Base-by-base conservation (phyloP, 176 grass and related monocot species). In the Rhynchospora tenuis region DNA sequence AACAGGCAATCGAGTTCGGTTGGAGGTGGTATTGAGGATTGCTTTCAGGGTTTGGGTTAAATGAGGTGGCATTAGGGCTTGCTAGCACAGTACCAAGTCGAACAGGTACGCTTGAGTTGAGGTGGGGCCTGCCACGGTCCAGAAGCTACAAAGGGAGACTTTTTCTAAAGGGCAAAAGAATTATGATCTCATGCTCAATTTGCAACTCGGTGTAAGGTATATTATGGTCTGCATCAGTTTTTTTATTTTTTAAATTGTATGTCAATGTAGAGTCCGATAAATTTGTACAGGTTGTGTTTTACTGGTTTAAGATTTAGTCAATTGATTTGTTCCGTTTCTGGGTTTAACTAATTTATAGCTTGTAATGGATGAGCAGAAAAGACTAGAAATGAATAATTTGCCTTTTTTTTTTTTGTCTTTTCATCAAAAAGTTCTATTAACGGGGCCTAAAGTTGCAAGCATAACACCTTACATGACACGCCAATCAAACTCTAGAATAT, bases 121-220 rank as follows among this genome's bases (percentile, higher is more conserved):
- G 72, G 13, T 69, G 62, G 29, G 82, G 58, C 3, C 79, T 78
- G 7, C 80, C 82, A 9, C 84, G 87, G 42, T 58, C 12, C 51
- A 73, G 22, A 98, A 85, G 88, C 85, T 51, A 28, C 95, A 98
- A 59, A 92, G 95, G 31, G 70, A 76, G 19, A 91, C 91, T 80
- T 95, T 98, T 79, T 87, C 86, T 42, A 95, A 89, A 81, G 95
- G 95, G 24, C 95, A 98, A 70, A 98, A 95, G 84, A 95, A 93
- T 84, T 98, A 93, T 82, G 95, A 98, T 43, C 95, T 98, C 59
- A 98, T 98, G 95, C 95, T 98, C 80, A 98, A 95, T 81, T 84
- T 98, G 85, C 95, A 98, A 66, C 92, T 98, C 9, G 95, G 95
- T 46, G 91, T 95, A 76, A 98, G 95, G 95, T 98, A 51, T 27